Conservation (phyloP, 2,329 filamentous ascomycete genomes). For the Claviceps maximensis region DNA sequence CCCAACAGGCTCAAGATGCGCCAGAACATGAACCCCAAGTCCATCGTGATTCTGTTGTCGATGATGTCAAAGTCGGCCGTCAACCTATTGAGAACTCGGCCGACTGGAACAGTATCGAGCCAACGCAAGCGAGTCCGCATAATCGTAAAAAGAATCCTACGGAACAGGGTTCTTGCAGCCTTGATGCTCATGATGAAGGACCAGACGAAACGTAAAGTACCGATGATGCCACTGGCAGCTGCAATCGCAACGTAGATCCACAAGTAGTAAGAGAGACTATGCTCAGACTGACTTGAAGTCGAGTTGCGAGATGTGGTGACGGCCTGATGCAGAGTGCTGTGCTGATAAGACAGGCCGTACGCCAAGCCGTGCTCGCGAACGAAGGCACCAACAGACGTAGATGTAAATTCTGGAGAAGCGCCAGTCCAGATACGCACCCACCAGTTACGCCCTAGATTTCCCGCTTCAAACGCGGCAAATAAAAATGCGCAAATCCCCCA, state of each 20-base stretch:
- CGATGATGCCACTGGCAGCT: conserved; percentile 40
- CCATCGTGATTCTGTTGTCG: conserved; percentile 52
- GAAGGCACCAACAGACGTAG: conserved; percentile 2
- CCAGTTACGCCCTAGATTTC: conserved; percentile 47
- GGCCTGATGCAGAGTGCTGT: conserved; percentile 28
- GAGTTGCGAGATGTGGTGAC: conserved; percentile 15
- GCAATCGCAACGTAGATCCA: conserved; percentile 53
- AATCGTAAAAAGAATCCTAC: conserved; percentile 51
- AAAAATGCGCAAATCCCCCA: conserved; percentile 43
- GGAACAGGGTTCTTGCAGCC: conserved; percentile 57
- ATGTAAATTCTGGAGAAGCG: background rate
- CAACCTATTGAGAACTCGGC: conserved; percentile 65
- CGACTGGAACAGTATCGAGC: conserved; percentile 68
- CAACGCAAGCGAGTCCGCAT: conserved; percentile 63
- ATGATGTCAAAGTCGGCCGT: conserved; percentile 65
- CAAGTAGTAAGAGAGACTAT: conserved; percentile 49
- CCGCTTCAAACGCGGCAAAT: conserved; percentile 40
- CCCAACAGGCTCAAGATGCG: conserved; percentile 50
- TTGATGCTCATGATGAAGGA: conserved; percentile 52
- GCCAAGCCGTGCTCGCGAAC: conserved; percentile 23
- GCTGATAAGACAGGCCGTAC: conserved; percentile 34
- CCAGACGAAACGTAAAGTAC: conserved; percentile 49
- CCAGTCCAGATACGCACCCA: conserved; percentile 53
- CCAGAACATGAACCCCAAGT: conserved; percentile 46
- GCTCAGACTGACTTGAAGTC: conserved; percentile 13